Conservation (phyloP, 805 yeast species). For the Cyberlindnera mrakii region DNA sequence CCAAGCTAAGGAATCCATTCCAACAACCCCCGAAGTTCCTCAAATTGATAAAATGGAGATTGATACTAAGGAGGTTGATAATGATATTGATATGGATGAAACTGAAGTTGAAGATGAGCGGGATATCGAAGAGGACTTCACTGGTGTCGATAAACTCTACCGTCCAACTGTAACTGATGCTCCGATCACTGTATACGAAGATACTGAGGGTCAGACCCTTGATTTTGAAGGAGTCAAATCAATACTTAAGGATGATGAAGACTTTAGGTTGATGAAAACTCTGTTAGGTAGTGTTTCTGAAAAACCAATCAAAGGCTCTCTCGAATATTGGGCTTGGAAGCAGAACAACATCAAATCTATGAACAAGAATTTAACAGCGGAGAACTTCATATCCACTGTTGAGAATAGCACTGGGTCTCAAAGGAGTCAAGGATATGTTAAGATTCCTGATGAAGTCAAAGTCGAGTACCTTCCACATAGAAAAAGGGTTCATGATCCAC, state of each 20-base stretch:
- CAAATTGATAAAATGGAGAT: background rate
- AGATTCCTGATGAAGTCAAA: conserved; percentile 69
- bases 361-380: conserved; percentile 7
- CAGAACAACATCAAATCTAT: conserved; percentile 28
- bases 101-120: background rate
- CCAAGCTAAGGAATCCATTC: conserved; percentile 20
- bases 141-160: conserved; percentile 30
- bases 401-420: conserved; percentile 53
- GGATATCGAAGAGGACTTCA: conserved; percentile 17
- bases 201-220: conserved; percentile 23
- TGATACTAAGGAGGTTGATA: background rate
- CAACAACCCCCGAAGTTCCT: conserved; percentile 22
- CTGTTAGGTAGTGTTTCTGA: conserved; percentile 25
- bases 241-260: conserved; percentile 70
- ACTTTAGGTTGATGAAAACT: conserved; percentile 45
- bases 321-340: conserved; percentile 62
- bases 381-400: conserved; percentile 18
- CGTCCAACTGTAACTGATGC: conserved; percentile 41
- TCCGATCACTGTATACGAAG: conserved; percentile 54
- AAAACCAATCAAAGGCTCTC: conserved; percentile 21
- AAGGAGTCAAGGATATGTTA: conserved; percentile 66
- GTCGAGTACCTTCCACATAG: conserved; percentile 79
- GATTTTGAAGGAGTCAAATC: conserved; percentile 47
- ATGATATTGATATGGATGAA: background rate
- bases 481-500: conserved; percentile 58